Evolutionary conservation across 2,329 filamentous ascomycete species (phyloP).

Genomic region (Cladobotryum mycophilum): DNA sequence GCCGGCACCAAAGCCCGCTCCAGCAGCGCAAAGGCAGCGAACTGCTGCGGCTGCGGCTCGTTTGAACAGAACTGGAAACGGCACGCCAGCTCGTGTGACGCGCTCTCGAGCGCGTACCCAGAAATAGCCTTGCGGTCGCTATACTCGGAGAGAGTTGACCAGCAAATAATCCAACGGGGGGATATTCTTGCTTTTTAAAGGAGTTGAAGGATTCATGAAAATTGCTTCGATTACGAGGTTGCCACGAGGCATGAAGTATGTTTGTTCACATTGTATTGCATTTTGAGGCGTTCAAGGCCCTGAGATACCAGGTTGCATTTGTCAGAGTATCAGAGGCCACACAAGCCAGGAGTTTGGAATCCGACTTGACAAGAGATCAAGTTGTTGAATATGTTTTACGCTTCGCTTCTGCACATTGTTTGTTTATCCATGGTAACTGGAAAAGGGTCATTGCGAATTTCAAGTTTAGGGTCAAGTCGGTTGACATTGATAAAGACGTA

Average conservation of each 20-base stretch:
- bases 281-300: constrained; percentile 2
- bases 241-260: not conserved
- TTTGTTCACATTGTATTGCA: not conserved
- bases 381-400: not conserved
- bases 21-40: constrained; percentile 20
- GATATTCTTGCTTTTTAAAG: not conserved
- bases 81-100: constrained; percentile 29
- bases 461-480: too few species aligned
- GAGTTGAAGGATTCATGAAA: constrained; percentile 3
- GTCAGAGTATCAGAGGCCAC: not conserved
- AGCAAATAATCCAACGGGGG: not conserved
- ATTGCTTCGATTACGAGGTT: not conserved
- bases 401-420: too few species aligned
- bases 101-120: constrained; percentile 22
- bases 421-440: too few species aligned
- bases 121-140: constrained; percentile 12
- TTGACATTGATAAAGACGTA: too few species aligned
- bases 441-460: too few species aligned
- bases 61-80: constrained; percentile 28
- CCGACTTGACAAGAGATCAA: not conserved
- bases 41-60: constrained; percentile 24
- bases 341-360: not conserved
- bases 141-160: too few species aligned
- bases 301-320: constrained; percentile 9
- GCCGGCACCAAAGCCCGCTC: constrained; percentile 15